Base-by-base conservation (phyloP, 306 rosid genomes). In the Dalbergia cultrata region DNA sequence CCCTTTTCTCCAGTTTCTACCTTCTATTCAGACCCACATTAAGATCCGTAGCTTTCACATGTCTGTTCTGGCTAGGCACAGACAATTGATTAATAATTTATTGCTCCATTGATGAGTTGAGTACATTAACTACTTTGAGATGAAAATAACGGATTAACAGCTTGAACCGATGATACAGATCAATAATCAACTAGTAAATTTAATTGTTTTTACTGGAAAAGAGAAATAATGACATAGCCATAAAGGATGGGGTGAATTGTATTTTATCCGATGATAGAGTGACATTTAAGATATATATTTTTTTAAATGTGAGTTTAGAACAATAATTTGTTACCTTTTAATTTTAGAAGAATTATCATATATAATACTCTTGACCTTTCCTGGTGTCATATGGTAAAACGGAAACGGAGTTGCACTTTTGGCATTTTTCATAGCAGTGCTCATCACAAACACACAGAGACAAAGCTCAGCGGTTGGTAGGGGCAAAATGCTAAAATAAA, bases 41-140 rank as follows among this genome's bases (percentile, higher is more conserved):
- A 56, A 22, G 33, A 41, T 67, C 0, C 8, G 68, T 78, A 56
- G 34, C 68, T 78, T 67, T 78, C 82, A 78, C 75, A 22, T 67
- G 57, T 59, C 58, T 21, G 43, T 54, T 18, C 47, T 39, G 34
- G 47, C 67, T 41, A 31, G 33, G 37, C 49, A 77, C 47, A 10
- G 17, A 76, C 52, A 31, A 76, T 18, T 72, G 34, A 34, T 18
- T 33, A 56, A 19, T 73, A 17, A 16, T 63, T 6, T 63, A 34
- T 63, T 76, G 31, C 1, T 65, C 45, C 43, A 13, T 56, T 26
- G 33, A 58, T 67, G 47, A 41, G 9, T 14, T 78, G 26, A 37
- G 16, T 65, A 37, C 13, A 35, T 52, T 26, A n/a, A 50, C 43
- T 37, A 66, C 66, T 57, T 41, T 52, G 47, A 5, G 13, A 33